These are phyloP conservation scores for Zygosaccharomyces siamensis DNA, from an alignment of 805 yeast genomes.

Conservation along the genomic window DNA sequence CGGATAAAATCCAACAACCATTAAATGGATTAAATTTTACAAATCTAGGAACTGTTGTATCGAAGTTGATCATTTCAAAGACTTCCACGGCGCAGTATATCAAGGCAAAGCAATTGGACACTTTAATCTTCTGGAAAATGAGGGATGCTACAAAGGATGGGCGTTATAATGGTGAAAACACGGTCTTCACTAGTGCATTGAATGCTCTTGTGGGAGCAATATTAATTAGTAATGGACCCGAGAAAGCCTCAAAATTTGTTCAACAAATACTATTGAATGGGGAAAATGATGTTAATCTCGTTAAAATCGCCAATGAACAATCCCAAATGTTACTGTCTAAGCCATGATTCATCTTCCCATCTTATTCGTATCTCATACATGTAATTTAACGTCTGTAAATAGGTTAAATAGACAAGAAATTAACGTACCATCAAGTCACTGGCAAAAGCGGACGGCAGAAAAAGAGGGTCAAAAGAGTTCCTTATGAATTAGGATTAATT, in stretches of 20 bases:
- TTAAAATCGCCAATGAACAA: conserved; percentile 16
- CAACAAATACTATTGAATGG: conserved; percentile 43
- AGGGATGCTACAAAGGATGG: conserved; percentile 45
- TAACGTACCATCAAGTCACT: neutral
- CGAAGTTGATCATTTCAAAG: conserved; percentile 50
- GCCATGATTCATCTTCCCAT: neutral
- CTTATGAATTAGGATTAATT: neutral
- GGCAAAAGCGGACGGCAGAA: too few species aligned
- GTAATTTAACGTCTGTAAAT: conserved; percentile 7
- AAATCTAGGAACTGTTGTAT: conserved; percentile 51
- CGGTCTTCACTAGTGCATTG: conserved; percentile 50
- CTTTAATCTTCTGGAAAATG: conserved; percentile 63
- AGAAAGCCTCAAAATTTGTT: conserved; percentile 54
- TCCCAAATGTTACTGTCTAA: neutral
- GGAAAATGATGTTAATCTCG: conserved; percentile 18
- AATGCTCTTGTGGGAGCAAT: conserved; percentile 68
- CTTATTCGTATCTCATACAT: neutral
- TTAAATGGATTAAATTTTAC: conserved; percentile 52
- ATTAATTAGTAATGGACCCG: conserved; percentile 55
- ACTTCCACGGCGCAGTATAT: conserved; percentile 50
- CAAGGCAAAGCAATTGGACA: conserved; percentile 43
- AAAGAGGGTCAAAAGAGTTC: neutral
- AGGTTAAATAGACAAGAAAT: neutral
- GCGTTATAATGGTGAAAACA: conserved; percentile 51
- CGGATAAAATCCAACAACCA: conserved; percentile 26